phyloP scores from a whole-genome alignment of 441 rosid genomes.

The Arabidopsis lyrata region DNA sequence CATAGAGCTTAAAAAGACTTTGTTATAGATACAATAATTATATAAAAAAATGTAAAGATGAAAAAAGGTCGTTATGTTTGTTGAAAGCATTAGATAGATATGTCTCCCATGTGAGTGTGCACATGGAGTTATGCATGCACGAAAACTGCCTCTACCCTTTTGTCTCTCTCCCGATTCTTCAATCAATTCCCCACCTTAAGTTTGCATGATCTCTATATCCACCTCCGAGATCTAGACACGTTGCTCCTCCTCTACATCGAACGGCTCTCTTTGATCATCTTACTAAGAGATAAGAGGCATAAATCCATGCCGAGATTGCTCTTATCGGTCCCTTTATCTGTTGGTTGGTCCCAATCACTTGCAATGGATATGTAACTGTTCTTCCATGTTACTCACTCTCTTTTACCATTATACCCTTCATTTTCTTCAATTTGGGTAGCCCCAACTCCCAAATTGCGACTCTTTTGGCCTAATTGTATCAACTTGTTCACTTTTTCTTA shows the following conservation, averaged over 20 bases:
- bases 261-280: constrained; percentile 31
- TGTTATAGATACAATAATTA: not conserved
- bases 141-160: constrained; percentile 42
- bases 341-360: constrained; percentile 42
- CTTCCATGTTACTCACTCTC: constrained; percentile 39
- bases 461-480: constrained; percentile 16
- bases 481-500: not conserved
- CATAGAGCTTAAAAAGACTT: not conserved
- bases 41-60: not conserved
- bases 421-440: constrained; percentile 1
- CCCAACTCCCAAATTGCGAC: not conserved
- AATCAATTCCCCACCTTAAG: constrained; percentile 31
- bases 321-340: constrained; percentile 24
- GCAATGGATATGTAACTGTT: constrained; percentile 32
- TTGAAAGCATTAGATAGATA: constrained; percentile 34
- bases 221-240: constrained; percentile 32
- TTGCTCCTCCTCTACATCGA: constrained; percentile 24
- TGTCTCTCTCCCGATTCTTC: constrained; percentile 33
- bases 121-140: constrained; percentile 43
- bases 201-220: constrained; percentile 29
- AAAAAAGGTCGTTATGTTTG: constrained; percentile 31
- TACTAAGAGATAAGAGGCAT: constrained; percentile 35
- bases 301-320: constrained; percentile 36
- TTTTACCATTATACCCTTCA: constrained; percentile 26
- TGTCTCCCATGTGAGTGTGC: constrained; percentile 45